Evolutionary conservation across 2,329 filamentous ascomycete species (phyloP), one percentile per base, ranked within the genome.

Genomic region (Colletotrichum truncatum): DNA sequence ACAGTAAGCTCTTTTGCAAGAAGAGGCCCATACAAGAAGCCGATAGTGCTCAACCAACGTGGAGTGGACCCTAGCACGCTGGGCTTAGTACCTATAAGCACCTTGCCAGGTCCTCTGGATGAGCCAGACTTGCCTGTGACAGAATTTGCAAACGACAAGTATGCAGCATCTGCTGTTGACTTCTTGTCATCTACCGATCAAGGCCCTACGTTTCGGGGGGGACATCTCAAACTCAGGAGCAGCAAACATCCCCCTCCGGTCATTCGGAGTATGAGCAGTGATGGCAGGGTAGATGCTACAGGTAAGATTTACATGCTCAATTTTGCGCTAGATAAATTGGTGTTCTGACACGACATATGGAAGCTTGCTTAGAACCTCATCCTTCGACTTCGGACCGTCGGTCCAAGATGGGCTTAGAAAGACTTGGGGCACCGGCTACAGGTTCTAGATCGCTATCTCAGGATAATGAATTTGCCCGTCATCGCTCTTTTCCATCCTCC

Each of bases 11-110:
- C 34, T 2, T 41, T 11, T 28, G 21, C 23, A 10, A 16, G n/a
- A 8, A 21, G 14, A 55, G 18, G 25, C 26, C 34, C 16, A 11
- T 16, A 26, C 4, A 36, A 45, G 26, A 60, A 60, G 49, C 57
- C 57, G 8, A 53, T 54, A 21, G 57, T 60, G 26, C 30, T 60
- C 18, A 60, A 60, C 36, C 57, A 60, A 23, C 57, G 49, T 55
- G 14, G 57, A 10, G 51, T 55, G 49, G 49, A 60, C 38, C 57
- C 28, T 28, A 43, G 28, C 48, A 45, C 18, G 6, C 16, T 60
- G 38, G 36, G 57, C n/a, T 26, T 60, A 28, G 36, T 60, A 26
- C 48, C 57, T 11, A 60, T 60, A 34, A 60, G 36, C 25, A 55
- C 26, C 28, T 43, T 60, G 14, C 36, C 57, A 34, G 57, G 57